These are phyloP conservation scores for Sherardia arvensis DNA, from an alignment of 257 asterid genomes.

Conservation along the genomic window DNA sequence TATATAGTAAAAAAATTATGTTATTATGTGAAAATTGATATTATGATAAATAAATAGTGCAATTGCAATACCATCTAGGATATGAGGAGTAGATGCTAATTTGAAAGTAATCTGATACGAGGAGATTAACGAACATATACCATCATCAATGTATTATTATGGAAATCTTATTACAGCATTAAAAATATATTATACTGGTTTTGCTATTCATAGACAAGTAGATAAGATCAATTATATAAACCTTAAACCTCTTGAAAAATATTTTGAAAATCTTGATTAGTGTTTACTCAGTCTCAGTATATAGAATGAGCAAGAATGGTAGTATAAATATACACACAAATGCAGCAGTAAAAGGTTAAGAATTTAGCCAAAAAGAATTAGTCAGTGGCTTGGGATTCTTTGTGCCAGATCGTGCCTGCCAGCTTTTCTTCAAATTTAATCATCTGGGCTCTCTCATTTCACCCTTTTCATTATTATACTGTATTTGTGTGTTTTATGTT, in stretches of 20 bases:
- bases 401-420: conserved; percentile 90
- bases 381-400: conserved; percentile 88
- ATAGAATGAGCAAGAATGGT: neutral
- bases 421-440: conserved; percentile 38
- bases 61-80: too few species aligned
- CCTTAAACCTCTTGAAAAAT: neutral
- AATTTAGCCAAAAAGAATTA: conserved; percentile 17
- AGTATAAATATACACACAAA: neutral
- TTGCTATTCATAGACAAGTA: neutral
- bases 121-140: too few species aligned
- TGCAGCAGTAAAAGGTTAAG: neutral
- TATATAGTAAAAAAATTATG: too few species aligned
- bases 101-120: too few species aligned
- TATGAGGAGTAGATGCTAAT: too few species aligned
- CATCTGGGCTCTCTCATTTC: neutral
- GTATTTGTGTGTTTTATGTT: neutral
- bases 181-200: neutral
- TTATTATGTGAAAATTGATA: too few species aligned
- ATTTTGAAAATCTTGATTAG: neutral
- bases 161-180: too few species aligned
- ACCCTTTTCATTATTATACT: neutral
- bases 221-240: neutral
- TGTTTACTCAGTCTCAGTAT: neutral
- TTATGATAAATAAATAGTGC: too few species aligned
- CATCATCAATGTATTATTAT: too few species aligned